A percentile compares a stretch with the other conserved stretches of the same genome.
Conservation (phyloP, 1,284 basidiomycete genomes). For the Trichosporon sp. region DNA sequence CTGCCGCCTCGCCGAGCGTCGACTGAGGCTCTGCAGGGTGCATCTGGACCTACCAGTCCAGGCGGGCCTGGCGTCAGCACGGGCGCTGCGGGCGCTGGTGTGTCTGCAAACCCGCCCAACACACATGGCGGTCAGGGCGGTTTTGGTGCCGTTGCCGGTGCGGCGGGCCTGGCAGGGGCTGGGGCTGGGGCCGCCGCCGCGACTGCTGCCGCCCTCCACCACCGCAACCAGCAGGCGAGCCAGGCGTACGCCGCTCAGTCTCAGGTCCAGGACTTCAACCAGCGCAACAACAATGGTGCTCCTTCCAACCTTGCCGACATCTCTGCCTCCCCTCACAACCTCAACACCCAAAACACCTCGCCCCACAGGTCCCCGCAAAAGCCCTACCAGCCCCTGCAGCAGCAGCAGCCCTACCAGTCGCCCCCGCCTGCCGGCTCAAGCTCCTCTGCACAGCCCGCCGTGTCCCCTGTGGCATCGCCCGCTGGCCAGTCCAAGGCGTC, state of each 20-base stretch:
- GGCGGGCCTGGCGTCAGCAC: background rate
- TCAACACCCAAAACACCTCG: background rate
- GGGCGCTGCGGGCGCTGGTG: background rate
- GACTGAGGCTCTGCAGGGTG: background rate
- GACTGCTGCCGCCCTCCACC: background rate
- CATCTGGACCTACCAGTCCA: background rate
- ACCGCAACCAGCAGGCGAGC: background rate
- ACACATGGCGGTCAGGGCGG: slow-evolving; percentile 18
- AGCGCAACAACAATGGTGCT: background rate
- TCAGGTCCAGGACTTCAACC: background rate
- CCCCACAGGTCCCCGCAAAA: background rate
- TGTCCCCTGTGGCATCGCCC: slow-evolving; percentile 11
- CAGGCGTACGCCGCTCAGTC: background rate
- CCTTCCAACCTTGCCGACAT: background rate
- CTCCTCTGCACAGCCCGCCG: background rate
- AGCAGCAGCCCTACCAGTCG: background rate
- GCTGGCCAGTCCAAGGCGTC: slow-evolving; percentile 9
- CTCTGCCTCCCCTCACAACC: background rate
- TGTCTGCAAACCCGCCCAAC: background rate
- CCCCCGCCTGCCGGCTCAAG: background rate
- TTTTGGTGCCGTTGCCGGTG: slow-evolving; percentile 8
- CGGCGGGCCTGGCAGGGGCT: too few species aligned
- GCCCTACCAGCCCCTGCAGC: background rate
- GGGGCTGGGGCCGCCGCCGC: background rate
- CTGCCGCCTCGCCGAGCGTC: slow-evolving; percentile 4